Evolutionary conservation across 139 green algal genomes (phyloP).

Genomic region (Medakamo hakoo): DNA sequence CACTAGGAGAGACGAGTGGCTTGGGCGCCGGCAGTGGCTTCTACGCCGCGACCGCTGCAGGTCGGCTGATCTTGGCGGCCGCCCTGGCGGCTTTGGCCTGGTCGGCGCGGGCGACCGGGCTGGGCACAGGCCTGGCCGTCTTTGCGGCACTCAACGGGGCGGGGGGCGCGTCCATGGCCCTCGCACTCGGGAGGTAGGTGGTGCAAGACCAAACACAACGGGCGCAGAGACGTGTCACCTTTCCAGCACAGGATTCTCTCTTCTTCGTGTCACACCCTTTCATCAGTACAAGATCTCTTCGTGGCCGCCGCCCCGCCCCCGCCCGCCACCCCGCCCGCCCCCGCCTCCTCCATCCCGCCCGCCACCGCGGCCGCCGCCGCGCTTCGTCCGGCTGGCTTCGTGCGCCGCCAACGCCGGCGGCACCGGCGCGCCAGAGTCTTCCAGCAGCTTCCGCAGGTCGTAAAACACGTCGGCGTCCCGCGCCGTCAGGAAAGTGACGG

Average conservation of each 20-base stretch:
- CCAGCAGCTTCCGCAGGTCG: conserved; percentile 77
- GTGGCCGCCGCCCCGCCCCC: no score
- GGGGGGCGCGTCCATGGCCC: not conserved
- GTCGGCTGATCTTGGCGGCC: not conserved
- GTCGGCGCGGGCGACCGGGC: no score
- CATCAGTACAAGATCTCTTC: no score
- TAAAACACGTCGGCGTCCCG: conserved; percentile 77
- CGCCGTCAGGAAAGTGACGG: conserved; percentile 79
- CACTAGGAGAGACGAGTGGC: not conserved
- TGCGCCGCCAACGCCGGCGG: conserved; percentile 52
- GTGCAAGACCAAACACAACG: conserved; percentile 5
- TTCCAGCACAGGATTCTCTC: no score
- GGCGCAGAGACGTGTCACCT: no score
- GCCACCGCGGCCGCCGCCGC: conserved; percentile 17
- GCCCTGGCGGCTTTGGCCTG: not conserved
- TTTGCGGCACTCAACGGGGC: not conserved
- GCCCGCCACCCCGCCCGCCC: no score
- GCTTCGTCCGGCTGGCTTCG: conserved; percentile 63
- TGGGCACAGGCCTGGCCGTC: not conserved
- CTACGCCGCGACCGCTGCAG: not conserved
- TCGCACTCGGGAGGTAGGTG: not conserved
- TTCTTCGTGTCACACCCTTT: no score
- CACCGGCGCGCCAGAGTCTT: conserved; percentile 45
- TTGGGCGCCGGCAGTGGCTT: not conserved
- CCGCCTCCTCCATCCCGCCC: conserved; percentile 16